These are phyloP conservation scores for Boletus vinaceobasis DNA, from an alignment of 768 basidiomycete species.

Conservation along the genomic window DNA sequence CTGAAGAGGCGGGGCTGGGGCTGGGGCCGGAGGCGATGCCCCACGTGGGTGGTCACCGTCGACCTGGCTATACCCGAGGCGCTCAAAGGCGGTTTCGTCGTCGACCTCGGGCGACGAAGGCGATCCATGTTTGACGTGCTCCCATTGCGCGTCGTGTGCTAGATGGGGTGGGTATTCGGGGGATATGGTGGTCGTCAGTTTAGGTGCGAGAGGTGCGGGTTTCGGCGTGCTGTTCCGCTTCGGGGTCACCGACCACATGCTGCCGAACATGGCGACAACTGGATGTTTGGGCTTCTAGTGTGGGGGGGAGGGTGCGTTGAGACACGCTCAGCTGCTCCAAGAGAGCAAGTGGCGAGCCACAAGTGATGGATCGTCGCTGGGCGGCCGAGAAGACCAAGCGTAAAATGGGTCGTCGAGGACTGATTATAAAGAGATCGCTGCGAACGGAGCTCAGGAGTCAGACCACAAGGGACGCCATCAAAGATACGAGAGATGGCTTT, in stretches of 20 bases:
- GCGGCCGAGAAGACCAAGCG: background rate
- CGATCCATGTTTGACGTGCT: constrained; percentile 16
- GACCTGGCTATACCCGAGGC: constrained; percentile 21
- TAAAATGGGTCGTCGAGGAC: background rate
- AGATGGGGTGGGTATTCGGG: constrained; percentile 8
- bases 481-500: background rate
- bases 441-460: background rate
- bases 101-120: constrained; percentile 16
- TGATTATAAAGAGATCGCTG: background rate
- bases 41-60: background rate
- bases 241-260: constrained; percentile 15
- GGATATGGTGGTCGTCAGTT: constrained; percentile 16
- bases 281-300: background rate
- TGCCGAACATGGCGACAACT: background rate
- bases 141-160: constrained; percentile 20
- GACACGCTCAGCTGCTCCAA: too few species aligned
- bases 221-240: constrained; percentile 19
- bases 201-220: constrained; percentile 19
- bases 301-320: background rate
- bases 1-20: background rate
- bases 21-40: background rate
- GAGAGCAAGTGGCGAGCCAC: background rate
- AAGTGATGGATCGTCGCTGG: background rate
- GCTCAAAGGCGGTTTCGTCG: constrained; percentile 16
- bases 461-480: too few species aligned